Base-by-base conservation (phyloP, 2,329 filamentous ascomycete genomes). In the Aspergillus alliaceus region DNA sequence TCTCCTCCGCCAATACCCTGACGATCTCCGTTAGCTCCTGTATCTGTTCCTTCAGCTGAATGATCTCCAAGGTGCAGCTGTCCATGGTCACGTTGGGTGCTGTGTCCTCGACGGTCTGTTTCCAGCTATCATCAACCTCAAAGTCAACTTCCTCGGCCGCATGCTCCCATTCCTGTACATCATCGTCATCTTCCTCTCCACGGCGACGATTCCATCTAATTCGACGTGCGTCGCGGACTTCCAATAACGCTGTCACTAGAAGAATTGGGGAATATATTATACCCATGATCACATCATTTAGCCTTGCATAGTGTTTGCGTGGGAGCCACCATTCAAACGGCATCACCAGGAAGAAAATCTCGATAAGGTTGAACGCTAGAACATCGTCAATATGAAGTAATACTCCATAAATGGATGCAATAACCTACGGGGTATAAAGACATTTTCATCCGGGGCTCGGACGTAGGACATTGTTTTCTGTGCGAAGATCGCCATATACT, bases 391-490 rank as follows among this genome's bases (percentile, higher is more conserved):
- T 27, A 18, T 14, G 31, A 5, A n/a, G 7, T 18, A 2, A 3
- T 14, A 6, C 14, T 35, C 7, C 12, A 7, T n/a, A 32, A 20
- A 25, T 25, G 4, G 22, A 53, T n/a, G 11, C 12, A 31, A 15
- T 24, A 12, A 67, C 75, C 64, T 68, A 79, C 77, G 95, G 0
- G 95, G 88, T 68, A 99, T 96, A 76, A 95, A 99, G 54, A 99
- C 95, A 66, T 99, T 99, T 74, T 99, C 95, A 67, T 99, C 95
- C 0, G 95, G 95, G 0, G 95, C 95, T 49, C 95, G 90, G 18
- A 98, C 91, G 68, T 97, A 99, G 68, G 96, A 92, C 84, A 98
- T 91, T 0, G 95, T 97, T 76, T 96, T 96, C 65, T 96, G 90
- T 0, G 91, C 84, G 75, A 96, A 97, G 3, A 98, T 84, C 0